These are phyloP conservation scores for Rhynchosporium graminicola DNA, from an alignment of 2,329 filamentous ascomycete genomes.

Conservation along the genomic window DNA sequence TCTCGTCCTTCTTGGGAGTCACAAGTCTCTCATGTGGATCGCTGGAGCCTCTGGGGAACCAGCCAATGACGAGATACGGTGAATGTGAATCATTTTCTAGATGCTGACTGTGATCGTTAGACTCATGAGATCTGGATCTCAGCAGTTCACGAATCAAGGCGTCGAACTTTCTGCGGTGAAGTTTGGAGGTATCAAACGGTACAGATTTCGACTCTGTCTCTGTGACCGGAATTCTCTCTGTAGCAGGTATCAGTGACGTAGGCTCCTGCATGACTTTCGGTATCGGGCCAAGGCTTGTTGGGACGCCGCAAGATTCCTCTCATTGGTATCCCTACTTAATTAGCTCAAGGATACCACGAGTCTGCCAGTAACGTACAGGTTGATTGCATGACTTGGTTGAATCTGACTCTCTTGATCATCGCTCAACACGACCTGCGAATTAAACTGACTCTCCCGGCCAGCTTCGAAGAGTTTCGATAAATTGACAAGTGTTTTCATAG, in stretches of 20 bases:
- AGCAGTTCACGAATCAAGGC: too few relatives aligned
- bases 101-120: conserved; percentile 13
- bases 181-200: conserved; percentile 16
- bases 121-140: too few relatives aligned
- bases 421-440: too few relatives aligned
- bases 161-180: conserved; percentile 8
- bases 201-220: conserved; percentile 16
- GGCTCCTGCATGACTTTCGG: neutral
- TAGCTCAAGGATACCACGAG: neutral
- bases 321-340: conserved; percentile 17
- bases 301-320: neutral
- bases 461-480: too few relatives aligned
- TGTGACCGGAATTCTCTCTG: conserved; percentile 14
- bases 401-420: too few relatives aligned
- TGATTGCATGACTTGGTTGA: too few relatives aligned
- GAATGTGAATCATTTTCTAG: conserved; percentile 20
- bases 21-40: conserved; percentile 29
- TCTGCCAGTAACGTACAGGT: neutral
- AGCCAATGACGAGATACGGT: conserved; percentile 31
- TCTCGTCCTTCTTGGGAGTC: conserved; percentile 23
- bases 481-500: too few relatives aligned
- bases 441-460: too few relatives aligned
- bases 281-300: neutral
- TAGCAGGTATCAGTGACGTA: neutral
- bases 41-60: conserved; percentile 25